Evolutionary conservation across 1,284 basidiomycete species (phyloP).

Genomic region (Dichomitus squalens): DNA sequence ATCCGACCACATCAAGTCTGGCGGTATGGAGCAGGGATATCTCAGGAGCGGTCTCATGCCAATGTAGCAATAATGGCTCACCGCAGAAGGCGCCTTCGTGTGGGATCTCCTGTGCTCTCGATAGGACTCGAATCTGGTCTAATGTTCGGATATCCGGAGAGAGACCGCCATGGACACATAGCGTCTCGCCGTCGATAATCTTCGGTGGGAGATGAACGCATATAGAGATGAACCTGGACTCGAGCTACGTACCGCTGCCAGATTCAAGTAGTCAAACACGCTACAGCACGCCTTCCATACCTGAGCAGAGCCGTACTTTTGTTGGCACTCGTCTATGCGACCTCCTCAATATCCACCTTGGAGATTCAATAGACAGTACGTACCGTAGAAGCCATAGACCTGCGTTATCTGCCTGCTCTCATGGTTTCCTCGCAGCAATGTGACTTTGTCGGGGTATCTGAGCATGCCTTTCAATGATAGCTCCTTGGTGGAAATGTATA

Average conservation of each 20-base stretch:
- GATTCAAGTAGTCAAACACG: slow-evolving; percentile 93
- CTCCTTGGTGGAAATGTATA: background rate
- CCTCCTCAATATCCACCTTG: background rate
- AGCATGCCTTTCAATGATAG: background rate
- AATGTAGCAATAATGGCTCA: slow-evolving; percentile 37
- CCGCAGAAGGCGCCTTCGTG: slow-evolving; percentile 98
- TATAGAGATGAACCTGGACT: background rate
- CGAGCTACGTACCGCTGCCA: slow-evolving; percentile 78
- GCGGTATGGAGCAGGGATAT: background rate
- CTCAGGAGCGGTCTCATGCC: background rate
- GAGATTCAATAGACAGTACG: slow-evolving; percentile 25
- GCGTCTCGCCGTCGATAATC: slow-evolving; percentile 91
- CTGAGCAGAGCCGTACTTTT: slow-evolving; percentile 92
- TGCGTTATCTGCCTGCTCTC: slow-evolving; percentile 97
- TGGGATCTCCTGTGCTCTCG: slow-evolving; percentile 92
- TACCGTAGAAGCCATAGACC: slow-evolving; percentile 97
- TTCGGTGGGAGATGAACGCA: slow-evolving; percentile 32
- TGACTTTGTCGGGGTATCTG: slow-evolving; percentile 93
- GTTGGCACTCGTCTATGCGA: slow-evolving; percentile 87
- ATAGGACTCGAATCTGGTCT: slow-evolving; percentile 90
- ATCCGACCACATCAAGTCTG: slow-evolving; percentile 98
- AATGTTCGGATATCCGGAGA: slow-evolving; percentile 92
- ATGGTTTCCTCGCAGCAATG: slow-evolving; percentile 91
- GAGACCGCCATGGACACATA: slow-evolving; percentile 93
- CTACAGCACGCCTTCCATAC: slow-evolving; percentile 97